A percentile compares a stretch with the other conserved stretches of the same genome.
These are phyloP conservation scores for Rhamnella rubrinervis DNA, from an alignment of 331 rosid genomes.

Conservation along the genomic window DNA sequence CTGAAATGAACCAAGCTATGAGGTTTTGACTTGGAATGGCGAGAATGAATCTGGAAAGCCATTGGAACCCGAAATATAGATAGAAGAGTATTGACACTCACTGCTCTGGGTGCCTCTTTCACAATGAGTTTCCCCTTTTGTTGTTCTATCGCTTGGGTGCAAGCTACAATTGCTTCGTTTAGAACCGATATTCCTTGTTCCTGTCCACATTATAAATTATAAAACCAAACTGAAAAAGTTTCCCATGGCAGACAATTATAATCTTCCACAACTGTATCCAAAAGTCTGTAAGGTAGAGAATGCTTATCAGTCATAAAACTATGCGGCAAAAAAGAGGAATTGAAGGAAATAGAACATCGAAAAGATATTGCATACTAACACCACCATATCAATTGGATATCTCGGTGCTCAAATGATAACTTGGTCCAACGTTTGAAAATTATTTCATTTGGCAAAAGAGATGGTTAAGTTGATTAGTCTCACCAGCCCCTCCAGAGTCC, in stretches of 20 bases:
- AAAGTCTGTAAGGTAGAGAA: neutral
- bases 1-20: neutral
- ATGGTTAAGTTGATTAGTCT: too few relatives aligned
- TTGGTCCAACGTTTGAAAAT: too few relatives aligned
- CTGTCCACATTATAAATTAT: conserved; percentile 34
- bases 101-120: conserved; percentile 93
- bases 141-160: conserved; percentile 75
- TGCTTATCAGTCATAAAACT: too few relatives aligned
- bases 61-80: neutral
- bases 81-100: conserved; percentile 41
- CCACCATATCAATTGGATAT: too few relatives aligned
- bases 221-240: conserved; percentile 2
- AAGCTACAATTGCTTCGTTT: conserved; percentile 59
- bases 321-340: too few relatives aligned
- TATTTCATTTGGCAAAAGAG: too few relatives aligned
- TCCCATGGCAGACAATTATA: neutral
- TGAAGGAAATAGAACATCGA: too few relatives aligned
- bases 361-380: too few relatives aligned
- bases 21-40: neutral
- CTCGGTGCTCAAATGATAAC: too few relatives aligned
- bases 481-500: too few relatives aligned
- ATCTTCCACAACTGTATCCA: neutral
- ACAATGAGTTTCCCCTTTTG: conserved; percentile 87
- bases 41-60: neutral
- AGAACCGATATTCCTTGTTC: conserved; percentile 94